Base-by-base conservation (phyloP, 306 rosid species). In the Inga leiocalycina region DNA sequence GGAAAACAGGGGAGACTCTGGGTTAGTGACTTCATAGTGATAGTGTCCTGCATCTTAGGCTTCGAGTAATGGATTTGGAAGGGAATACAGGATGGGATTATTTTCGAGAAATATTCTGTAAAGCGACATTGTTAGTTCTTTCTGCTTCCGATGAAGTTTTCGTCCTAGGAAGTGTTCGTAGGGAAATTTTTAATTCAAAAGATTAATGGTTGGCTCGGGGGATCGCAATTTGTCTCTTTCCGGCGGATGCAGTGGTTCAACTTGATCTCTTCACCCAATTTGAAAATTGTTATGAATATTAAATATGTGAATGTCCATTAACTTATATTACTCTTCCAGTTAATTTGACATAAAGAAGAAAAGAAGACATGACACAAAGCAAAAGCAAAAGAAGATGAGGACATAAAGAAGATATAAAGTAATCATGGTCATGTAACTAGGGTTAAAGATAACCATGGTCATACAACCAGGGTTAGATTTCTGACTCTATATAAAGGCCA, bases 21-120 rank as follows among this genome's bases (percentile, higher is more conserved):
- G 20, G 79, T 77, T 34, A 41, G 57, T 77, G 84, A 88, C 71
- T 48, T 81, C 39, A 79, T 1, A 49, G 66, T 48, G 80, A 79
- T 1, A 30, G 59, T 35, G 79, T 9, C 12, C 4, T 71, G 79
- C 8, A 75, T 48, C 20, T 72, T 20, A 67, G 74, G 37, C 61
- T 77, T 69, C 52, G 71, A 34, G 70, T 1, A 61, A 46, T 39
- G 27, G 76, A 11, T 3, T 32, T 66, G 51, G 13, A 71, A 44
- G 35, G 41, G 71, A 76, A 48, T 45, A 45, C 27, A 16, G 24
- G 54, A 73, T 10, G 32, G 37, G n/a, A 61, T 52, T 54, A 77
- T 43, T 74, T 43, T 30, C 19, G 76, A 67, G 65, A 13, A 79
- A 75, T 59, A 64, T 41, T 41, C 10, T 79, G 73, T 27, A 32